These are phyloP conservation scores for Fistulifera pelliculosa DNA, from an alignment of 108 stramenopile genomes.

Conservation along the genomic window DNA sequence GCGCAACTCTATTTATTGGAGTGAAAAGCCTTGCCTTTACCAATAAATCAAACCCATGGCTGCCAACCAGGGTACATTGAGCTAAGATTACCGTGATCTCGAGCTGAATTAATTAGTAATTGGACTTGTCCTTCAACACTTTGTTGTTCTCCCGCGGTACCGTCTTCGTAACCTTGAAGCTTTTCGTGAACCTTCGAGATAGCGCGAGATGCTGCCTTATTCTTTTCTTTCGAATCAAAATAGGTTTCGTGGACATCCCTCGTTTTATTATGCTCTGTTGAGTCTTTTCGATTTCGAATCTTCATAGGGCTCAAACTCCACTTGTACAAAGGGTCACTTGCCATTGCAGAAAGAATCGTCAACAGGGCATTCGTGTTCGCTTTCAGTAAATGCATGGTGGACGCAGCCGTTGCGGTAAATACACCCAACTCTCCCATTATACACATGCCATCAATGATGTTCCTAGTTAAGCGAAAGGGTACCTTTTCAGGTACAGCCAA, in stretches of 20 bases:
- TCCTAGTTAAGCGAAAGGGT: slow-evolving; percentile 95
- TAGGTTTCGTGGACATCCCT: slow-evolving; percentile 6
- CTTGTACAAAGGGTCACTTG: slow-evolving; percentile 91
- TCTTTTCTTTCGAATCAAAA: slow-evolving; percentile 12
- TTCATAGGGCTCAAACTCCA: slow-evolving; percentile 82
- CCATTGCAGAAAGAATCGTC: slow-evolving; percentile 90
- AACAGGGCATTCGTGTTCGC: slow-evolving; percentile 70
- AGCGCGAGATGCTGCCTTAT: slow-evolving; percentile 49
- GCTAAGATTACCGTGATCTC: slow-evolving; percentile 83
- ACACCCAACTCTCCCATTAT: slow-evolving; percentile 83
- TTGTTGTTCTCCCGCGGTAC: slow-evolving; percentile 82
- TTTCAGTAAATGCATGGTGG: slow-evolving; percentile 72
- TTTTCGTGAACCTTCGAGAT: slow-evolving; percentile 85
- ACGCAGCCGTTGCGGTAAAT: slow-evolving; percentile 73
- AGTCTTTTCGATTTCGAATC: slow-evolving; percentile 39
- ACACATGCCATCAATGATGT: slow-evolving; percentile 97
- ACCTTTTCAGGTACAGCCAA: slow-evolving; percentile 87
- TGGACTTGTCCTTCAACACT: slow-evolving; percentile 93
- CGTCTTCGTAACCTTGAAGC: slow-evolving; percentile 96
- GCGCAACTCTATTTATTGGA: too few species aligned
- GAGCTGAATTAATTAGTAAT: slow-evolving; percentile 88
- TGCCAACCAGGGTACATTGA: slow-evolving; percentile 86
- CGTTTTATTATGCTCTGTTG: slow-evolving; percentile 5
- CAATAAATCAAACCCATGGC: slow-evolving; percentile 65
- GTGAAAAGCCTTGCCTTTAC: too few species aligned